Base-by-base conservation (phyloP, 176 grass and related monocot genomes). In the Avena eriantha region DNA sequence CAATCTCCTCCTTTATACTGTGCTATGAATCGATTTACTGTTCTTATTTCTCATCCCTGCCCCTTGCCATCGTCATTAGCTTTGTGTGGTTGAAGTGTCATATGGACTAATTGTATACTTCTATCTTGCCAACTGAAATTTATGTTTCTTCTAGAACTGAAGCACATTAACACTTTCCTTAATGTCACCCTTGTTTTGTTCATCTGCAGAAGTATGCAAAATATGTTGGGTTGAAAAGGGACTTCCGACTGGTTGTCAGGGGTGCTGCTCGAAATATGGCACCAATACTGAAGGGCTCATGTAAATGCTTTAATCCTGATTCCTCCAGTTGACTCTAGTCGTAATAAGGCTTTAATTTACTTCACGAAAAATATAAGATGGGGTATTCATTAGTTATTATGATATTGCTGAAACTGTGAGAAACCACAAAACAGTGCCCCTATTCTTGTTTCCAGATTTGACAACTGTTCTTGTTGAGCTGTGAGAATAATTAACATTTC, bases 261-360 rank as follows among this genome's bases (percentile, higher is more conserved):
- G 97, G 97, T 36, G 92, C 88, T 88, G 97, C 97, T 91, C 88
- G 92, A 48, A 98, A 98, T 84, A 98, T 98, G 97, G 97, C 73
- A 82, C 79, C 82, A 78, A 94, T 98, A 92, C 84, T 98, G 45
- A 98, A 96, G 87, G 94, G 97, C 85, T 98, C 93, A 68, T 94
- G 95, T 98, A 98, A 67, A 96, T 95, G 49, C 71, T 92, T 69
- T 87, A 79, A 91, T 83, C 78, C 68, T 88, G 74, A 72, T 86
- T 84, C 75, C 86, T 83, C 33, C 60, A 83, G 6, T 82, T 64
- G 46, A 74, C 77, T 77, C 51, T 15, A 86, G 12, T 45, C n/a
- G 47, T 75, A 24, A 43, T 60, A 87, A 26, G 15, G 57, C 78
- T 84, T 83, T 66, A 67, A 18, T 59, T 83, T 90, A 49, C 5